Base-by-base conservation (phyloP, 768 basidiomycete species). In the Podaxis pistillaris region DNA sequence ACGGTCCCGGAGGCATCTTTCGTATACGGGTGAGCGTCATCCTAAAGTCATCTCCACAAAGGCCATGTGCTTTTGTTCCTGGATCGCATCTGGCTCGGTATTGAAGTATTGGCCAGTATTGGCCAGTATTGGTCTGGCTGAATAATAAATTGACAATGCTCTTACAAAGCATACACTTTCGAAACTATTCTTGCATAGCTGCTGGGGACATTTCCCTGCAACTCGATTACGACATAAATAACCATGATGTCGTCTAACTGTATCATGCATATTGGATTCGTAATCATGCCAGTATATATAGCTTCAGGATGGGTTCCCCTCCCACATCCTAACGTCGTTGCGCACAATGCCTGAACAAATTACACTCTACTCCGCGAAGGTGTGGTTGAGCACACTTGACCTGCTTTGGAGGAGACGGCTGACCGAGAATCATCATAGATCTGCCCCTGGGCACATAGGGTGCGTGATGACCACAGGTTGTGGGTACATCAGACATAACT, bases 361-460 rank as follows among this genome's bases (percentile, higher is more conserved):
- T 30, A 83, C 81, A 13, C 71, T 82, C 47, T 83, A 83, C 68
- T 74, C 78, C 9, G 78, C 82, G 8, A 81, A 80, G 75, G 83
- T 83, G 59, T 33, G 1, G 68, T 37, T 15, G 38, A 8, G 22
- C 26, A 8, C 38, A 22, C 41, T 7, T 19, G 17, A 17, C 37
- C 9, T 40, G 63, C 26, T 67, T 37, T 61, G 24, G 49, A 19
- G 19, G 36, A 11, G 19, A 36, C 37, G 26, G 15, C 24, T 22
- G 15, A 46, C 58, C 22, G 46, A 63, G 13, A 28, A 22, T 28
- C 19, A 38, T 30, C 30, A 4, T 60, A 87, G 86, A 70, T 80
- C 52, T 88, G 85, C 71, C 86, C 86, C 1, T 86, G 76, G 67
- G 84, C 86, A 4, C 86, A 87, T 5, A 74, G 86, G 66, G 85